Evolutionary conservation across 140 eudicot genomes (phyloP).

Genomic region (Bidens hawaiensis): DNA sequence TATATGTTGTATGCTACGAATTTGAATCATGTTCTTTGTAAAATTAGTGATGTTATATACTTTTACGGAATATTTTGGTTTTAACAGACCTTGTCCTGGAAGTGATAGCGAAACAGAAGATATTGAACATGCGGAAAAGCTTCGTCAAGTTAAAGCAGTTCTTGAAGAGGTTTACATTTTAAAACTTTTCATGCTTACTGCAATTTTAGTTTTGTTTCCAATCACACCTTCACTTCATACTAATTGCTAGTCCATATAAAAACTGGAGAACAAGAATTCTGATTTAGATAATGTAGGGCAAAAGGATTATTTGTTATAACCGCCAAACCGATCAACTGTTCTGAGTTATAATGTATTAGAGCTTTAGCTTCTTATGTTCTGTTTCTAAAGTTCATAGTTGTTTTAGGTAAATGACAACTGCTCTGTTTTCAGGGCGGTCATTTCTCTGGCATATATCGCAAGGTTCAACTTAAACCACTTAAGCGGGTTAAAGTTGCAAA

Average conservation of each 20-base stretch:
- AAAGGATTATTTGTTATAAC: too few species aligned
- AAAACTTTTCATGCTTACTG: slow-evolving; percentile 2
- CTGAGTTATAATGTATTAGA: neutral
- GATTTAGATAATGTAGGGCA: too few species aligned
- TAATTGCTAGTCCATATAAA: too few species aligned
- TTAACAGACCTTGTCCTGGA: slow-evolving; percentile 47
- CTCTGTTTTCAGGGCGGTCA: slow-evolving; percentile 79
- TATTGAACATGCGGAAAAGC: slow-evolving; percentile 73
- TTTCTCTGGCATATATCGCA: slow-evolving; percentile 94
- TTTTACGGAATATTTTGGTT: slow-evolving; percentile 16
- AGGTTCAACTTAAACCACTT: slow-evolving; percentile 96
- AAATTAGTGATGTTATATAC: neutral
- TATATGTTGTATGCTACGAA: too few species aligned
- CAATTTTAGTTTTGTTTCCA: neutral
- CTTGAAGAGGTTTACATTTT: slow-evolving; percentile 54
- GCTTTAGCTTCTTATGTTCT: slow-evolving; percentile 4
- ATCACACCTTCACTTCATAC: neutral
- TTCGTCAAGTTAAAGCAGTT: slow-evolving; percentile 78
- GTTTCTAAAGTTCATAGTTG: neutral
- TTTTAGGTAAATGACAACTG: neutral
- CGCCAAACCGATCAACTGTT: neutral
- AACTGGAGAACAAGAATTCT: too few species aligned
- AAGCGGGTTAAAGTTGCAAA: slow-evolving; percentile 89
- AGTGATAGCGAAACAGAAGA: slow-evolving; percentile 76
- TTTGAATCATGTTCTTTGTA: neutral